Evolutionary conservation across 768 basidiomycete genomes (phyloP), one percentile per base, ranked within the genome.

Genomic region (Kwoniella europaea): DNA sequence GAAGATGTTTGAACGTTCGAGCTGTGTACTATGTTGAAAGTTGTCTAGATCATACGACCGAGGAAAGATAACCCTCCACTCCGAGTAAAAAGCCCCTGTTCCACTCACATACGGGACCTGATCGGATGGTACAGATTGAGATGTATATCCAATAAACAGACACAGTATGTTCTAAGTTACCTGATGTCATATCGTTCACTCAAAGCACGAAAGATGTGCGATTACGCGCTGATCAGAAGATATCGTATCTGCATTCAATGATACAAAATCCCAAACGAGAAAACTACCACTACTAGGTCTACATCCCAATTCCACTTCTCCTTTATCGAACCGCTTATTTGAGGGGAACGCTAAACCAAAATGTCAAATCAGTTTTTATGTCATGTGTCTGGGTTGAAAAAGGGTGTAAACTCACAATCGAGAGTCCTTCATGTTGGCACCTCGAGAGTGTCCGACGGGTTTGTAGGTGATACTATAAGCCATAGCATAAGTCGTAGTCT

Each of bases 361-460:
- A 76, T 20, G 58, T 15, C 57, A 50, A 65, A 24, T 71, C 44
- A 35, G 24, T 24, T 5, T 59, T 22, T 53, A 59, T 43, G 1
- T 16, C 56, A 55, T 44, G 53, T 63, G 62, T 63, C 35, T 59
- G 52, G 29, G 18, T 55, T n/a, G 43, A n/a, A 57, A 53, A 93
- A 86, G 93, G 91, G 71, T 92, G 93, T 69, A 93, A 2, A 71
- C 76, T 72, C 71, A 77, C 76, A 80, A 80, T 77, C 79, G 77
- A 57, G 77, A 75, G 76, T 80, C 77, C 65, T 77, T 94, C 88
- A 92, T 84, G 87, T 94, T 91, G 93, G 96, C 96, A 81, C 97
- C 95, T 81, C 96, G 94, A 89, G 96, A 96, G 88, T 99, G 96
- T 88, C 95, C 95, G 86, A 99, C 96, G 80, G 96, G 96, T 84